Percentiles rank a stretch among this genome's conserved stretches.
phyloP scores from a whole-genome alignment of 331 rosid species.

The Pyracantha coccinea region DNA sequence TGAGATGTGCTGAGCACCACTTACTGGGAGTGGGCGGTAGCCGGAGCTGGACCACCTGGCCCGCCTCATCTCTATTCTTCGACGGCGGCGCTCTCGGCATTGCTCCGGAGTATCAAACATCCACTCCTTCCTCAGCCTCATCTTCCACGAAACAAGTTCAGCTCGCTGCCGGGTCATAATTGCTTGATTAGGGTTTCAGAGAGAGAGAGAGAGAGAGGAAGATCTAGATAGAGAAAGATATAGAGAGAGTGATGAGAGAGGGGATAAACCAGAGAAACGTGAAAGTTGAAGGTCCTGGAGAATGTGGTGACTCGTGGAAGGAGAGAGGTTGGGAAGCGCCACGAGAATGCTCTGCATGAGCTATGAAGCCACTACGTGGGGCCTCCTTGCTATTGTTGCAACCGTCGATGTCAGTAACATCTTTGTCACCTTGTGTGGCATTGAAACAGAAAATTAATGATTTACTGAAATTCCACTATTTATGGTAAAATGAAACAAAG shows the following conservation, averaged over 20 bases:
- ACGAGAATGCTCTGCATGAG: slow-evolving; percentile 3
- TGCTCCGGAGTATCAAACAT: slow-evolving; percentile 4
- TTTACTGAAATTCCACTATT: not conserved
- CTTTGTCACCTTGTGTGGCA: not conserved
- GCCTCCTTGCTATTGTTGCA: not conserved
- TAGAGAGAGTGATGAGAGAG: not conserved
- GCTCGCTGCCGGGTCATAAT: not conserved
- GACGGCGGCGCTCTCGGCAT: slow-evolving; percentile 15
- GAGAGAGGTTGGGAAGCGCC: not conserved
- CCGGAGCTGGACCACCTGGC: not conserved
- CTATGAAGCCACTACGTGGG: not conserved
- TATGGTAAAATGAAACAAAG: no score
- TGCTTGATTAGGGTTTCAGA: not conserved
- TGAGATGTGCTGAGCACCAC: not conserved
- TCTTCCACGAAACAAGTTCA: not conserved
- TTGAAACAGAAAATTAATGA: not conserved
- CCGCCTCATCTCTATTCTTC: slow-evolving; percentile 11
- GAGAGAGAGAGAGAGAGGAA: not conserved
- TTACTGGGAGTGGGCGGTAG: not conserved
- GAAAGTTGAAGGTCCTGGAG: not conserved
- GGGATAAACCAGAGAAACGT: not conserved
- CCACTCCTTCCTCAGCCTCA: not conserved
- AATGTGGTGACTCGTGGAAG: slow-evolving; percentile 9
- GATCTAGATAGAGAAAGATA: not conserved
- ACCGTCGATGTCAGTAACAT: not conserved